Conservation (phyloP, 371 early-diverging fungal species). For the Actinomucor elegans region DNA sequence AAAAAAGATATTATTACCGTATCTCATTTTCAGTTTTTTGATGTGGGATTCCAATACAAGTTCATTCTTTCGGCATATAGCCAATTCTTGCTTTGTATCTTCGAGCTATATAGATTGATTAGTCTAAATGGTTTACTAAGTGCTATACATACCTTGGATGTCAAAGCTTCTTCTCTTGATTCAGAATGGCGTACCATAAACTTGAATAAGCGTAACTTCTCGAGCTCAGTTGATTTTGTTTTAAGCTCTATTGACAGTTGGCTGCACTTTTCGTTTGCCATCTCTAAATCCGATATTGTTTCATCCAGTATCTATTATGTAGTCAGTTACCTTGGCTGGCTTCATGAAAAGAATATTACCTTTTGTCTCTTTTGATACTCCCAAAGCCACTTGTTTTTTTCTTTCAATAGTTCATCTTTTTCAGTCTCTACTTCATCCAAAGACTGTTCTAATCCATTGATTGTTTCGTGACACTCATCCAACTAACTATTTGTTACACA, state of each 20-base stretch:
- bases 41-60: constrained; percentile 29
- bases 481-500: constrained; percentile 29
- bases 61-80: constrained; percentile 32
- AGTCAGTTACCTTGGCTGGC: too few relatives aligned
- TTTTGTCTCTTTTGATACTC: constrained; percentile 40
- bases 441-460: constrained; percentile 20
- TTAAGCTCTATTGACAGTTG: constrained; percentile 23
- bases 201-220: constrained; percentile 27
- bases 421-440: constrained; percentile 25
- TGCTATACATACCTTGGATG: constrained; percentile 24
- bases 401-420: constrained; percentile 23
- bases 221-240: constrained; percentile 23
- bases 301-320: constrained; percentile 29
- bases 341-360: constrained; percentile 24
- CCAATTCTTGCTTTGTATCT: constrained; percentile 42
- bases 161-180: constrained; percentile 25
- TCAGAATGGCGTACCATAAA: constrained; percentile 30
- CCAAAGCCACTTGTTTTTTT: constrained; percentile 30
- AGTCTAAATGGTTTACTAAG: too few relatives aligned
- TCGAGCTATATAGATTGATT: constrained; percentile 27
- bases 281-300: constrained; percentile 31
- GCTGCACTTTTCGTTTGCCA: constrained; percentile 26
- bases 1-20: constrained; percentile 16
- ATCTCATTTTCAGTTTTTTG: constrained; percentile 31
- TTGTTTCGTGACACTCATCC: constrained; percentile 24